Evolutionary conservation across 257 asterid genomes (phyloP), one percentile per base, ranked within the genome.

Genomic region (Ilex asprella): DNA sequence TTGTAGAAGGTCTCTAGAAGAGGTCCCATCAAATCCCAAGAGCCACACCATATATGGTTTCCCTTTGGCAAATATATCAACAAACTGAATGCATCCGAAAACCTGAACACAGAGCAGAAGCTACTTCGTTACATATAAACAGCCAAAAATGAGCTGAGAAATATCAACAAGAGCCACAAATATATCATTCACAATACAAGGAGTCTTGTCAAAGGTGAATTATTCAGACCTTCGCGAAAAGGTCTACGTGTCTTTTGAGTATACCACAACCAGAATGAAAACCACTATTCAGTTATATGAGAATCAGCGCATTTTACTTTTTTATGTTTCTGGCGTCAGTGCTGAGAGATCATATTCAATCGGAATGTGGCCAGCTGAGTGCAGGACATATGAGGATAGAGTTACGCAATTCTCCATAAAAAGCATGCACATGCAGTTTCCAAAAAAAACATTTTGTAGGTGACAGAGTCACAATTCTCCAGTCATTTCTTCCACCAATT

Each of bases 21-120:
- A 62, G 99, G 99, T 35, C 97, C 96, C 97, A 92, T 92, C 41
- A 92, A 67, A 62, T 86, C 94, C 95, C 91, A 87, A 46, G 79
- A 79, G 57, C 84, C 83, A 61, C 99, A 92, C 97, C 99, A 92
- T 54, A 87, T 87, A 67, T 92, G 99, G 27, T 70, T 64, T 61
- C 76, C 87, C 39, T 74, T 61, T 13, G 97, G 91, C 77, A 89
- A 75, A 65, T 73, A 66, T 52, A 76, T 85, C 78, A 92, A 63
- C 69, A 86, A 81, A 73, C 67, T 85, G 89, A 89, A 92, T 60
- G 94, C 95, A 65, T 92, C 96, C 12, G 95, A 76, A 87, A 92
- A 92, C 98, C 98, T 91, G 91, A 60, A 69, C 31, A 57, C 12
- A 41, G 47, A 64, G 56, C 54, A 47, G 44, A 46, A 55, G 16